These are phyloP conservation scores for Schizothecium vesticola DNA, from an alignment of 495 filamentous ascomycete genomes.

Conservation along the genomic window DNA sequence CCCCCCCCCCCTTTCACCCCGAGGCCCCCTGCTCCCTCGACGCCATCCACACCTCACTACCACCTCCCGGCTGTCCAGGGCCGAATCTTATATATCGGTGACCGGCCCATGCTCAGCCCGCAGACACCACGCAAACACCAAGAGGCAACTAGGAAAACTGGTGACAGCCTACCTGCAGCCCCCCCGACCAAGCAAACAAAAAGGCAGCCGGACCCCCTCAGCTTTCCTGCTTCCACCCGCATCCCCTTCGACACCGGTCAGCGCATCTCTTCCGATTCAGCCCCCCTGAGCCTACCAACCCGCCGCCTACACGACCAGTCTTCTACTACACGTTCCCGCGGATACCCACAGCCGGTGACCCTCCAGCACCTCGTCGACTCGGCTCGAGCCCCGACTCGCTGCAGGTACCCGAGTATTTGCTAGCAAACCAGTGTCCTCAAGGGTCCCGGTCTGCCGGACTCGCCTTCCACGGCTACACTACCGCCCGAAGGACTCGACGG, in stretches of 20 bases:
- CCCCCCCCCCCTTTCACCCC: constrained; percentile 13
- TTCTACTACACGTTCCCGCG: constrained; percentile 11
- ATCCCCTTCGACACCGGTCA: neutral
- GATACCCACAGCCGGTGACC: constrained; percentile 3
- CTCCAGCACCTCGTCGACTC: constrained; percentile 2
- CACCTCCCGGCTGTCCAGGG: constrained; percentile 17
- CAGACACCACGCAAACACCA: neutral
- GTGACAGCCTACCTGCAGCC: constrained; percentile 9
- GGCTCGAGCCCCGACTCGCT: constrained; percentile 13
- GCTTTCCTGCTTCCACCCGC: neutral
- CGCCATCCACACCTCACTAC: constrained; percentile 10
- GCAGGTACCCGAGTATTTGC: constrained; percentile 18
- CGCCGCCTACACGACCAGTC: neutral
- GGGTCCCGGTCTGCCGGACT: neutral
- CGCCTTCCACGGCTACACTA: constrained; percentile 2
- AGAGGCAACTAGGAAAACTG: neutral
- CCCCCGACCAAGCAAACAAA: constrained; percentile 12
- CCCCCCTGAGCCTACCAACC: neutral
- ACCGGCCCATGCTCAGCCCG: constrained; percentile 1
- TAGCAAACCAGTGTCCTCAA: neutral
- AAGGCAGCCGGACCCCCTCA: neutral
- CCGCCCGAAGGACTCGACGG: neutral
- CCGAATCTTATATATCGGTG: constrained; percentile 20
- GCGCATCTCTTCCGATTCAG: neutral
- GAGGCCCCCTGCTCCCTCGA: constrained; percentile 4